Percentiles rank a stretch among this genome's conserved stretches.
phyloP scores from a whole-genome alignment of 768 basidiomycete species.

The Epithele typhae region DNA sequence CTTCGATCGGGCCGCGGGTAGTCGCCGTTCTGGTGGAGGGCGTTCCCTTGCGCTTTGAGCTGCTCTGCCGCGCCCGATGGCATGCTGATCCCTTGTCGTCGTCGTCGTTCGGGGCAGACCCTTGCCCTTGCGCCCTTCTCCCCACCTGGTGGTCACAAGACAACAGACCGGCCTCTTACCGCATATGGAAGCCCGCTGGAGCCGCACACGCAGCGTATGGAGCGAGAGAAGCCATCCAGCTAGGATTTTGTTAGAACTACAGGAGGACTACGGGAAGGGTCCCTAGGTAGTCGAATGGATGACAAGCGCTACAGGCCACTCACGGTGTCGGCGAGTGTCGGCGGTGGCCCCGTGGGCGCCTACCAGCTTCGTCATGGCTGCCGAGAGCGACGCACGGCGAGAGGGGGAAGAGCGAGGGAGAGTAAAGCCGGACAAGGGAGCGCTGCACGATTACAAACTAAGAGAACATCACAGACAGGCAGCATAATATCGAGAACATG shows the following conservation, averaged over 20 bases:
- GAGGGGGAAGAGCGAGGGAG: neutral
- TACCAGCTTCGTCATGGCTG: no score
- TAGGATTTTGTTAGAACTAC: neutral
- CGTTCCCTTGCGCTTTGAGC: conserved; percentile 41
- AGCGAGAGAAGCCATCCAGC: no score
- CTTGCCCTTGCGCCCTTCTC: no score
- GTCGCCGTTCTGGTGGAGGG: conserved; percentile 29
- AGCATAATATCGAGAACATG: conserved; percentile 13
- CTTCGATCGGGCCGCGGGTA: conserved; percentile 33
- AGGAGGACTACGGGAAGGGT: neutral
- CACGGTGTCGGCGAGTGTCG: no score
- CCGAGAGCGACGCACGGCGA: no score
- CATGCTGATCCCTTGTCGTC: neutral
- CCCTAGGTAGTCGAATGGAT: neutral
- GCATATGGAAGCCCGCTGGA: no score
- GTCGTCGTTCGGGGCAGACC: no score
- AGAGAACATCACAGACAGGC: conserved; percentile 17
- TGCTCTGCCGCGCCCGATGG: conserved; percentile 11
- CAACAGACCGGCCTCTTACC: no score
- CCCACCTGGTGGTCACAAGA: no score
- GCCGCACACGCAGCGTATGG: no score
- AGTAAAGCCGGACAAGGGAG: conserved; percentile 18
- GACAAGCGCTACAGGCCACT: neutral
- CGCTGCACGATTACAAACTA: conserved; percentile 15
- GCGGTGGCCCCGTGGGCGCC: neutral